These are phyloP conservation scores for Didymella keratinophila DNA, from an alignment of 2,329 filamentous ascomycete species.

Conservation along the genomic window DNA sequence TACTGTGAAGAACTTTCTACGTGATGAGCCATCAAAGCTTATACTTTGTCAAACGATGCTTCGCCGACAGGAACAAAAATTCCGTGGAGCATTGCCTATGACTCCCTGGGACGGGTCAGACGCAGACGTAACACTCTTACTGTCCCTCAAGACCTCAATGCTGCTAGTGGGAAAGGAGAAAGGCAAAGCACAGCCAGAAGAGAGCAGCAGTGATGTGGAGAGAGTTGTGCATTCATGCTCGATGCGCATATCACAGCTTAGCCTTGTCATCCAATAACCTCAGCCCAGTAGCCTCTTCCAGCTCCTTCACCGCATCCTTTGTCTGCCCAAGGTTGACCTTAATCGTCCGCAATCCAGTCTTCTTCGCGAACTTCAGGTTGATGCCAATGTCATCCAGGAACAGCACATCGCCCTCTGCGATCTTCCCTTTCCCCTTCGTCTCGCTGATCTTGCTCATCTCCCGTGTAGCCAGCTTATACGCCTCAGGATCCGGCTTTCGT, in stretches of 20 bases:
- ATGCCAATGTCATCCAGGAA: constrained; percentile 96
- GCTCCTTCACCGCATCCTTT: constrained; percentile 79
- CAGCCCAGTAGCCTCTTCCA: constrained; percentile 79
- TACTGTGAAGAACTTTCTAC: background rate
- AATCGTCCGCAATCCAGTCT: constrained; percentile 79
- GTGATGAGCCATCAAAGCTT: too few species aligned
- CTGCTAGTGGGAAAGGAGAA: too few species aligned
- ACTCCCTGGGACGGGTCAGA: too few species aligned
- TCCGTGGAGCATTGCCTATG: too few species aligned
- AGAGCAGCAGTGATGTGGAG: background rate
- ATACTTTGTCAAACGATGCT: too few species aligned
- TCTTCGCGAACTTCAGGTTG: constrained; percentile 82
- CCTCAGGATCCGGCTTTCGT: constrained; percentile 82
- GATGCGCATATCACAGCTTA: constrained; percentile 29
- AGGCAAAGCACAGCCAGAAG: background rate
- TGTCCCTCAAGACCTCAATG: background rate
- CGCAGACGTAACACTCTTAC: too few species aligned
- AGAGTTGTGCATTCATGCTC: background rate
- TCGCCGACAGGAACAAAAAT: too few species aligned
- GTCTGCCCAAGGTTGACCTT: constrained; percentile 83
- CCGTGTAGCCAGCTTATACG: constrained; percentile 77
- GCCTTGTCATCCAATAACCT: constrained; percentile 60
- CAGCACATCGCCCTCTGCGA: constrained; percentile 73
- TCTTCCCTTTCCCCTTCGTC: constrained; percentile 60
- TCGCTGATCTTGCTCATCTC: constrained; percentile 70